phyloP scores from a whole-genome alignment of 306 rosid species.

The Canavalia gladiata region DNA sequence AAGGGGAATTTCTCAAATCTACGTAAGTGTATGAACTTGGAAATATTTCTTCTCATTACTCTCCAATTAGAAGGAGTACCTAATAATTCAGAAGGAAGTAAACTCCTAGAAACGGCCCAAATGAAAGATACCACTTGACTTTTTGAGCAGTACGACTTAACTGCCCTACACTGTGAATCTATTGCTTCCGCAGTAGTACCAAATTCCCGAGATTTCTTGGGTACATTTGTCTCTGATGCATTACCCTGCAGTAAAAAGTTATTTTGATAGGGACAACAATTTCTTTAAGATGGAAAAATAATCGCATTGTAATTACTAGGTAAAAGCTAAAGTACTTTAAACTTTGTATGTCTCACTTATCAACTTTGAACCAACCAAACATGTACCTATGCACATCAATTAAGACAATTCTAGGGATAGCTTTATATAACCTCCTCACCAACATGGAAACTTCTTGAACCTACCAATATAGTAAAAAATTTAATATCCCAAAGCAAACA shows the following conservation, averaged over 20 bases:
- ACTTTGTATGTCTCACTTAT: conserved; percentile 9
- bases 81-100: conserved; percentile 78
- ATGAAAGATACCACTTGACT: conserved; percentile 88
- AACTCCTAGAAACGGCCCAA: conserved; percentile 91
- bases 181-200: conserved; percentile 46
- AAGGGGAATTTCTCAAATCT: conserved; percentile 79
- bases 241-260: conserved; percentile 52
- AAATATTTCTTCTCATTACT: conserved; percentile 77
- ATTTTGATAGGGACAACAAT: conserved; percentile 18
- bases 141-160: conserved; percentile 67
- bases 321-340: conserved; percentile 2
- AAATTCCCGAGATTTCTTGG: conserved; percentile 50
- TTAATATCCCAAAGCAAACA: conserved; percentile 33
- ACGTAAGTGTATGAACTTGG: conserved; percentile 72
- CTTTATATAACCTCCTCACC: conserved; percentile 35
- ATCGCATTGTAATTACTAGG: neutral
- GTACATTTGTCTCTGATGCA: conserved; percentile 42
- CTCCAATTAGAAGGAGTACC: conserved; percentile 85
- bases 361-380: conserved; percentile 7
- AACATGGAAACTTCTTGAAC: conserved; percentile 24
- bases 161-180: conserved; percentile 53
- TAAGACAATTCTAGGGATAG: neutral
- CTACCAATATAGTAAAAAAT: conserved; percentile 30
- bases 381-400: neutral
- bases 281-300: conserved; percentile 13